Evolutionary conservation across 1,284 basidiomycete species (phyloP).

Genomic region (Microbotryum silenes-acaulis): DNA sequence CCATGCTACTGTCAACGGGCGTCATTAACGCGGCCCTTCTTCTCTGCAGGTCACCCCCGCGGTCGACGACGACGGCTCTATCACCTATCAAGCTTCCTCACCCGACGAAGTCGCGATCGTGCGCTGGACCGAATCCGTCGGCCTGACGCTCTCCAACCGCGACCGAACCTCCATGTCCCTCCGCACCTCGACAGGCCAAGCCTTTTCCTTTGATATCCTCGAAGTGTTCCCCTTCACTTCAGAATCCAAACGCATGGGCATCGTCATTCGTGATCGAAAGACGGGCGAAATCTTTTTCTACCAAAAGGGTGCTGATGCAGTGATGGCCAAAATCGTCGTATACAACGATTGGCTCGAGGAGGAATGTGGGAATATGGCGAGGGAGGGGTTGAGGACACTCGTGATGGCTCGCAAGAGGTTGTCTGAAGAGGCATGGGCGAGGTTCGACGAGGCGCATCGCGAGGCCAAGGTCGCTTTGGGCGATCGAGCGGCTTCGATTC

Average conservation of each 20-base stretch:
- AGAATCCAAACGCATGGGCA: conserved; percentile 98
- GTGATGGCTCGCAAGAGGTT: conserved; percentile 81
- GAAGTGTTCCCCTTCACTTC: conserved; percentile 95
- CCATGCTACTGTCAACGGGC: neutral
- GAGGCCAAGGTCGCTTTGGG: conserved; percentile 69
- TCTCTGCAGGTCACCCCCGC: conserved; percentile 69
- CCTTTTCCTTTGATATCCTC: conserved; percentile 72
- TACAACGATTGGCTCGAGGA: conserved; percentile 99
- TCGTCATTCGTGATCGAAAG: conserved; percentile 72
- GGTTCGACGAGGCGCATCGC: conserved; percentile 69
- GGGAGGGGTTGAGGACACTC: conserved; percentile 88
- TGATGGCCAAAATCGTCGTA: conserved; percentile 90
- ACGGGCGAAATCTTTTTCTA: conserved; percentile 77
- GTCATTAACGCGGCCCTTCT: conserved; percentile 5
- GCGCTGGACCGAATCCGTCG: conserved; percentile 93
- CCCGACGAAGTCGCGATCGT: conserved; percentile 99
- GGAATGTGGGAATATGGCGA: conserved; percentile 96
- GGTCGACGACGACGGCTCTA: conserved; percentile 79
- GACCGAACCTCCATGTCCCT: conserved; percentile 81
- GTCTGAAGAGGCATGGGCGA: conserved; percentile 57
- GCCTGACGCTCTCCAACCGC: conserved; percentile 74
- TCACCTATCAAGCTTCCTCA: conserved; percentile 96
- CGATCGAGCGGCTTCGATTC: conserved; percentile 72
- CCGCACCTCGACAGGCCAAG: conserved; percentile 56
- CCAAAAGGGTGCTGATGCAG: conserved; percentile 95